Base-by-base conservation (phyloP, 1,284 basidiomycete genomes). In the Anthracocystis panici-leucophaei region DNA sequence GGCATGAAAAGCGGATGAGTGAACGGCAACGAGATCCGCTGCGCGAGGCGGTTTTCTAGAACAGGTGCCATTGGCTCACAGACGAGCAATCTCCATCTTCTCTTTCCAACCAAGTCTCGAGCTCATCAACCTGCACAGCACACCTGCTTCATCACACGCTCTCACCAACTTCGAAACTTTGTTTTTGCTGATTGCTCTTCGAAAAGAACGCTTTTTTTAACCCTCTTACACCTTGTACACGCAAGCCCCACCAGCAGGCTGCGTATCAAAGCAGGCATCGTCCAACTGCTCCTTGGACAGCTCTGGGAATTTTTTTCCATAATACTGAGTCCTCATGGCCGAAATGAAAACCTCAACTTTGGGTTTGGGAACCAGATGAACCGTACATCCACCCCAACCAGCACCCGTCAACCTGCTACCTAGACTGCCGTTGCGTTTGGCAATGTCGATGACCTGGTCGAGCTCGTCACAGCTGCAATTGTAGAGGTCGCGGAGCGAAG, bases 341-440 rank as follows among this genome's bases (percentile, higher is more conserved):
- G 69, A 41, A 35, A 80, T 66, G 16, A 85, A 72, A 2, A 58
- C 51, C 38, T 69, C 46, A 1, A 82, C 68, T n/a, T 78, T 70
- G 21, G 63, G 62, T 23, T 77, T 71, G n/a, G 80, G 79, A 3
- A 85, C 82, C 29, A 85, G 65, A 29, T 78, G 76, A 11, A 85
- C 82, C 12, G 82, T 80, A 44, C 78, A 82, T 2, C 83, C 83
- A 21, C 83, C 83, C 83, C 83, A 85, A 3, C 83, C 83, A 0
- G 83, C 83, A 10, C 83, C 82, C 0, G 82, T 83, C 31, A 82
- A 50, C 3, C 83, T 71, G 21, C 77, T 73, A 16, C 82, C 83
- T 23, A 83, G 45, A 16, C 81, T 68, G 9, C 83, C 83, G 57
- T 77, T 74, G 29, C 57, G 23, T 41, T 79, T 75, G 4, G 82